These are phyloP conservation scores for Tuber aestivum DNA, from an alignment of 495 filamentous ascomycete species.

Conservation along the genomic window DNA sequence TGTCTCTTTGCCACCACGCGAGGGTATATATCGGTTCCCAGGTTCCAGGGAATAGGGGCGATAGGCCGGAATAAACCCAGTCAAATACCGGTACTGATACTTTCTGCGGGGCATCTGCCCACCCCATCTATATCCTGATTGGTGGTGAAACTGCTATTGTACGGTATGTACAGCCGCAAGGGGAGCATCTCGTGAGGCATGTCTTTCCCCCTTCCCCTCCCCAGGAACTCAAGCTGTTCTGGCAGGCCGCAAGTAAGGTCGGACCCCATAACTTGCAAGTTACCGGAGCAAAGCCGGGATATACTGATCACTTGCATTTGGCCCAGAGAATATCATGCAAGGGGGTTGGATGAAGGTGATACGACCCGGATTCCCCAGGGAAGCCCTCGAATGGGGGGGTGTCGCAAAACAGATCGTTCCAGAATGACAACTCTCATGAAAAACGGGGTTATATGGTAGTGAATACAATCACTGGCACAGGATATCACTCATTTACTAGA, in stretches of 20 bases:
- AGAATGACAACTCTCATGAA: constrained; percentile 5
- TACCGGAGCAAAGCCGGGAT: neutral
- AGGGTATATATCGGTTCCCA: neutral
- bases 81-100: neutral
- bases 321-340: neutral
- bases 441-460: constrained; percentile 11
- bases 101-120: neutral
- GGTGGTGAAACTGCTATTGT: neutral
- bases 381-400: neutral
- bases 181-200: neutral
- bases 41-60: constrained; percentile 11
- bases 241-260: neutral
- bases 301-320: neutral
- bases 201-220: neutral
- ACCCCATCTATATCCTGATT: neutral
- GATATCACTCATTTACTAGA: constrained; percentile 5
- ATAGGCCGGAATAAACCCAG: neutral
- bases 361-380: neutral
- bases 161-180: neutral
- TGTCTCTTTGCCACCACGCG: neutral
- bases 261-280: neutral
- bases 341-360: neutral
- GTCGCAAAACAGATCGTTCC: constrained; percentile 6
- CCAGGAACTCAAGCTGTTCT: neutral
- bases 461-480: constrained; percentile 18